Percentiles rank a stretch among this genome's conserved stretches.
These are phyloP conservation scores for Phaeosphaeria sp. DNA, from an alignment of 2,329 filamentous ascomycete species.

Conservation along the genomic window DNA sequence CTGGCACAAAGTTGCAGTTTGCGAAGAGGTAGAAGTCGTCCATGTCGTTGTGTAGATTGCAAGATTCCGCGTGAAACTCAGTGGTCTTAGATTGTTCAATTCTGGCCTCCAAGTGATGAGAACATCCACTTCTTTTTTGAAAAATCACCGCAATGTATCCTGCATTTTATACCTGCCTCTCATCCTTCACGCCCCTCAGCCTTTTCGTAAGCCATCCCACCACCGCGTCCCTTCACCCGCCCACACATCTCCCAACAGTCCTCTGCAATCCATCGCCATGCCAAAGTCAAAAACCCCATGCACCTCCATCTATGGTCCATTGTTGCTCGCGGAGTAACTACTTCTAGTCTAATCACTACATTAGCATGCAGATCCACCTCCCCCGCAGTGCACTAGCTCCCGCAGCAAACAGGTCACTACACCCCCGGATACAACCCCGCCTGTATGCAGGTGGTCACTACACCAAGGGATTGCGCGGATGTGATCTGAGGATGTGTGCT, in stretches of 20 bases:
- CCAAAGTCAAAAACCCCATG: background rate
- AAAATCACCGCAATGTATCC: background rate
- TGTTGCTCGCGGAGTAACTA: background rate
- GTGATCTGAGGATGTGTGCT: background rate
- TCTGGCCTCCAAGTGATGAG: too few species aligned
- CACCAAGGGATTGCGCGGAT: slow-evolving; percentile 5
- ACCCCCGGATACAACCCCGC: slow-evolving; percentile 14
- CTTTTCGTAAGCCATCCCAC: background rate
- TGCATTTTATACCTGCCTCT: background rate
- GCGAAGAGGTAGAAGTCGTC: slow-evolving; percentile 37
- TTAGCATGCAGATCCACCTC: slow-evolving; percentile 16
- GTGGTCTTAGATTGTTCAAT: too few species aligned
- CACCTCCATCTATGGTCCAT: background rate
- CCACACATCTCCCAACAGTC: background rate
- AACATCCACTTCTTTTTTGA: too few species aligned
- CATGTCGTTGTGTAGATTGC: slow-evolving; percentile 4
- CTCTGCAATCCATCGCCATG: background rate
- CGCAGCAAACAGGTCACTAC: slow-evolving; percentile 13
- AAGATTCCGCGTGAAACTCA: too few species aligned
- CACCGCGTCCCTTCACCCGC: slow-evolving; percentile 4
- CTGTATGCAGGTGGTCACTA: slow-evolving; percentile 9
- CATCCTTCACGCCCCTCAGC: background rate
- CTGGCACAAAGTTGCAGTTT: slow-evolving; percentile 50
- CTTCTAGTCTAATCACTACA: slow-evolving; percentile 1
- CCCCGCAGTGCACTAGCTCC: slow-evolving; percentile 12